phyloP scores from a whole-genome alignment of 2,329 filamentous ascomycete genomes.

The Epichloe scottii region DNA sequence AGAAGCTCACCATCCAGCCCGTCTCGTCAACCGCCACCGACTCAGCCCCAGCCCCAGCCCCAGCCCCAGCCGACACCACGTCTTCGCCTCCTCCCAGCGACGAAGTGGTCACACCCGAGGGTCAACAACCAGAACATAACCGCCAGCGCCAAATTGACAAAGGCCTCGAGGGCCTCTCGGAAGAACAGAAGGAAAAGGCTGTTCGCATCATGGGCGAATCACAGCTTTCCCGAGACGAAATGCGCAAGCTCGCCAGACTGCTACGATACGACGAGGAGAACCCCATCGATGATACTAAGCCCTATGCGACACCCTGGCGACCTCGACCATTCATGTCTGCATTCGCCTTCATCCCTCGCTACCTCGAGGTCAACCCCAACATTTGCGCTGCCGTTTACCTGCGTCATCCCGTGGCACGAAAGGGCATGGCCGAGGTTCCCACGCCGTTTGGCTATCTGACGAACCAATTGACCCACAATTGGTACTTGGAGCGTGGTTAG shows the following conservation, averaged over 20 bases:
- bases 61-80: not conserved
- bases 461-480: conserved; percentile 79
- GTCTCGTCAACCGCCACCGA: conserved; percentile 5
- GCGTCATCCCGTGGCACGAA: conserved; percentile 80
- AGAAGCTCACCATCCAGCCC: conserved; percentile 15
- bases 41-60: conserved; percentile 10
- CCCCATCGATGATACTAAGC: conserved; percentile 61
- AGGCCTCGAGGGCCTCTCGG: conserved; percentile 21
- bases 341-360: conserved; percentile 89
- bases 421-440: conserved; percentile 69
- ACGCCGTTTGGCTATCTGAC: conserved; percentile 62
- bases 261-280: conserved; percentile 59
- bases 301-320: conserved; percentile 83
- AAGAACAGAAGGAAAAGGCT: conserved; percentile 21
- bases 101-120: not conserved
- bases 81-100: not conserved
- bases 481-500: conserved; percentile 79
- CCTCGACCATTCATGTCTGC: conserved; percentile 78
- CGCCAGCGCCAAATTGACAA: conserved; percentile 21
- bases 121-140: conserved; percentile 14
- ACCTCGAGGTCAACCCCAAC: conserved; percentile 95
- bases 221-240: conserved; percentile 34
- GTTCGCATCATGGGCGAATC: conserved; percentile 20
- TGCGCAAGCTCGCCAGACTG: conserved; percentile 39
- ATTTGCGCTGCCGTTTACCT: conserved; percentile 93